Conservation (phyloP, 1,284 basidiomycete genomes). For the Papiliotrema nemorosa region DNA sequence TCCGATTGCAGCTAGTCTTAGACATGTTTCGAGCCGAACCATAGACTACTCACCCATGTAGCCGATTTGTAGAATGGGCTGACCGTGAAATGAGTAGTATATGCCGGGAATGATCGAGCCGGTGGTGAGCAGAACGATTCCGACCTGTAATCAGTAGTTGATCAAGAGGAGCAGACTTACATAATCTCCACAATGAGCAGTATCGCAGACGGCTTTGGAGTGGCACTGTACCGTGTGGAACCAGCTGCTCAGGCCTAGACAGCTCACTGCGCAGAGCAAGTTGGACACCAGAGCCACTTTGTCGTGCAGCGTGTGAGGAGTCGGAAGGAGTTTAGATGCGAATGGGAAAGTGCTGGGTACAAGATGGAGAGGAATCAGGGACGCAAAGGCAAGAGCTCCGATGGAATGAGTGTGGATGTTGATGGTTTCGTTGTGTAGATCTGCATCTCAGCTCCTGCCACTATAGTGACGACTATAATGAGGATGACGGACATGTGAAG, state of each 20-base stretch:
- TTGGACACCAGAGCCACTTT: slow-evolving; percentile 64
- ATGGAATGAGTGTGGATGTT: slow-evolving; percentile 86
- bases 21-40: background rate
- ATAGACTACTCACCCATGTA: slow-evolving; percentile 54
- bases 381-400: slow-evolving; percentile 65
- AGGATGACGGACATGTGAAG: slow-evolving; percentile 71
- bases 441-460: slow-evolving; percentile 51
- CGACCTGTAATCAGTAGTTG: slow-evolving; percentile 32
- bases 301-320: slow-evolving; percentile 57
- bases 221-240: slow-evolving; percentile 77
- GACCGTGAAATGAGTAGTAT: slow-evolving; percentile 48
- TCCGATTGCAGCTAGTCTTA: slow-evolving; percentile 28
- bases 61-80: slow-evolving; percentile 25
- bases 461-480: slow-evolving; percentile 14
- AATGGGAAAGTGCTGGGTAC: slow-evolving; percentile 52
- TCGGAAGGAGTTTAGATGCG: slow-evolving; percentile 13
- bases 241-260: slow-evolving; percentile 68
- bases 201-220: slow-evolving; percentile 58
- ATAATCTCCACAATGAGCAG: slow-evolving; percentile 47
- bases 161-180: slow-evolving; percentile 24
- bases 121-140: slow-evolving; percentile 60
- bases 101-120: slow-evolving; percentile 74
- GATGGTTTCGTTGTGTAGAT: slow-evolving; percentile 85
- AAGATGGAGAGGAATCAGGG: slow-evolving; percentile 57
- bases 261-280: slow-evolving; percentile 67